Percentiles rank a stretch among this genome's conserved stretches.
phyloP scores from a whole-genome alignment of 352 stramenopile genomes.

The Pythium rhizo-oryzae region DNA sequence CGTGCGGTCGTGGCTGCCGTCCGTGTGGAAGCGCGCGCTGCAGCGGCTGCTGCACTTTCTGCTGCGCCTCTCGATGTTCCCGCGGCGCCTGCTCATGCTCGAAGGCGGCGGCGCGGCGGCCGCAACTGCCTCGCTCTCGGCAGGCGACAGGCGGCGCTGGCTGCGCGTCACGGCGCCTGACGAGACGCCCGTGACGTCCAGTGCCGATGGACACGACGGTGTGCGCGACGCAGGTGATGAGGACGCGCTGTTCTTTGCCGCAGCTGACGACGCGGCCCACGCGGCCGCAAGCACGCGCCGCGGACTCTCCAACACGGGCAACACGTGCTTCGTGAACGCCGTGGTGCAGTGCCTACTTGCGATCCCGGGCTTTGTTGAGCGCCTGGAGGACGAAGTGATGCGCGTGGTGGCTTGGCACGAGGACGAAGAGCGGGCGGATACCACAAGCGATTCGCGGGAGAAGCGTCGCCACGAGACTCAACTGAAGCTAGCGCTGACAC shows the following conservation, averaged over 20 bases:
- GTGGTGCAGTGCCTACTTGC: constrained; percentile 64
- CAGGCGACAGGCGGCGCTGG: not conserved
- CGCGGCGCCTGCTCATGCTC: constrained; percentile 25
- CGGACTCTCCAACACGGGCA: constrained; percentile 67
- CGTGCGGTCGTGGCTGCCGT: constrained; percentile 37
- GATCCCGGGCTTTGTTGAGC: constrained; percentile 42
- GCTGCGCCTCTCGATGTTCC: constrained; percentile 27
- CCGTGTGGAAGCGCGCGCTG: constrained; percentile 35
- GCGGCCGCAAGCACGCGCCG: constrained; percentile 16
- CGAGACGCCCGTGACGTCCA: not conserved
- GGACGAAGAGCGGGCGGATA: not conserved
- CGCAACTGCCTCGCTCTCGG: not conserved
- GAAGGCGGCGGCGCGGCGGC: not conserved
- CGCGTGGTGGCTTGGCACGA: not conserved
- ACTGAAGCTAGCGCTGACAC: constrained; percentile 30
- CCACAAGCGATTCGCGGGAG: constrained; percentile 1
- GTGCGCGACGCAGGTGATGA: not conserved
- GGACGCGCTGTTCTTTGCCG: constrained; percentile 7
- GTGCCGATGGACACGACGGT: not conserved
- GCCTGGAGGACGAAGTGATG: constrained; percentile 31
- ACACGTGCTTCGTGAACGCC: constrained; percentile 81
- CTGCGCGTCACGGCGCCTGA: not conserved
- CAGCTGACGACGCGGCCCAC: not conserved
- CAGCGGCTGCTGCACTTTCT: constrained; percentile 41
- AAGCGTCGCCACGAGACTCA: constrained; percentile 31